Evolutionary conservation across 1,139 yeast genomes (phyloP).

Genomic region (Protomyces arabidopsidicola): DNA sequence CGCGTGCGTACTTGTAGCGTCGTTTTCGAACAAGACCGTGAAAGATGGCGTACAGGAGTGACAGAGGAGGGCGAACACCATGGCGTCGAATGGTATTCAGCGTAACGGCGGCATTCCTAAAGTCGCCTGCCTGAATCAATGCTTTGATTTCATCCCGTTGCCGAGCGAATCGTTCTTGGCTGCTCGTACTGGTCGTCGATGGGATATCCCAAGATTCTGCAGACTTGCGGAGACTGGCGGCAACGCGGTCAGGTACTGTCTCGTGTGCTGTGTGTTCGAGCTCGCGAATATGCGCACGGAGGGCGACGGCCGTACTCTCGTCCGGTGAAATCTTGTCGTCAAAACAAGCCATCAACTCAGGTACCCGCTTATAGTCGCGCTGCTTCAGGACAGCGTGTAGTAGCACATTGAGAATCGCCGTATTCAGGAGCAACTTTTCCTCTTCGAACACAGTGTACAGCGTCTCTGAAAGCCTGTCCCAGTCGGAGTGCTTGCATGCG

Average conservation of each 20-base stretch:
- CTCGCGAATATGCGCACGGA: neutral
- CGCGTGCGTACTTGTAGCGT: constrained; percentile 8
- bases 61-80: neutral
- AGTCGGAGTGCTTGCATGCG: neutral
- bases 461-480: neutral
- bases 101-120: neutral
- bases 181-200: neutral
- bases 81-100: neutral
- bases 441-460: neutral
- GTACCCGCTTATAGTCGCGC: neutral
- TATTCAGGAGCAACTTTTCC: neutral
- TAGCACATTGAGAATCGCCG: constrained; percentile 1
- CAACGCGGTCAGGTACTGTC: neutral
- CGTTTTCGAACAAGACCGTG: neutral
- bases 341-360: neutral
- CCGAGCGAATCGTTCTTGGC: neutral
- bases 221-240: neutral
- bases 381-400: neutral
- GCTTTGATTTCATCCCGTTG: neutral
- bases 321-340: neutral
- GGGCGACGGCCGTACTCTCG: neutral
- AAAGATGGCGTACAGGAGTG: neutral
- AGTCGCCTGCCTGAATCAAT: neutral
- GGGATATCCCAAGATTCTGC: neutral
- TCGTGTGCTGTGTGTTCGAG: neutral